phyloP scores from a whole-genome alignment of 2,329 filamentous ascomycete genomes.

The Amauroascus verrucosus region DNA sequence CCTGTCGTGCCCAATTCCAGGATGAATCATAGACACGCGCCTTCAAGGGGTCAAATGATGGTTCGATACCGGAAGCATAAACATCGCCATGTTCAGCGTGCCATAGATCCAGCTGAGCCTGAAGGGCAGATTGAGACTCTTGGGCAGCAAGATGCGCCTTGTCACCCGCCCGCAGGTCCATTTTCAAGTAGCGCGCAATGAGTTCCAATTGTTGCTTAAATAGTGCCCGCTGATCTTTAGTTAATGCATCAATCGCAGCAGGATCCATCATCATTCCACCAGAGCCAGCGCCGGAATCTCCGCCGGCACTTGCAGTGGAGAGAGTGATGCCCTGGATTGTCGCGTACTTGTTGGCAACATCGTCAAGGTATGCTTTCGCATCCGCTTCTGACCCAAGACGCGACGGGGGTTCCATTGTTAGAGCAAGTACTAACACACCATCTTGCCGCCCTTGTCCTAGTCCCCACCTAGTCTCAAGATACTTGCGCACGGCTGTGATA shows the following conservation, averaged over 20 bases:
- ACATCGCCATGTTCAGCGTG: conserved; percentile 90
- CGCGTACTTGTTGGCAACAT: conserved; percentile 82
- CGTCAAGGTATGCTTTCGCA: conserved; percentile 85
- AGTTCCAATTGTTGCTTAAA: conserved; percentile 98
- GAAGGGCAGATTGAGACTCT: conserved; percentile 75
- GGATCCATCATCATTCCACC: conserved; percentile 99
- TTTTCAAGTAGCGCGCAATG: conserved; percentile 89
- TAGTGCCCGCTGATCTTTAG: conserved; percentile 87
- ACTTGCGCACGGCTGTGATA: conserved; percentile 90
- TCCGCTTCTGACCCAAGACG: conserved; percentile 84
- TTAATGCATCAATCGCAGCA: conserved; percentile 88
- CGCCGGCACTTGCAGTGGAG: conserved; percentile 59
- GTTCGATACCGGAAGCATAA: conserved; percentile 89
- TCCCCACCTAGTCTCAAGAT: conserved; percentile 89
- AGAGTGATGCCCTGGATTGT: conserved; percentile 71
- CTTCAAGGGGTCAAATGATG: conserved; percentile 85
- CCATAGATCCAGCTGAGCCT: conserved; percentile 92
- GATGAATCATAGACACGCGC: conserved; percentile 94
- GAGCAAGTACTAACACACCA: conserved; percentile 72
- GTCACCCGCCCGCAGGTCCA: conserved; percentile 92
- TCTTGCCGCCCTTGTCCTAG: conserved; percentile 79
- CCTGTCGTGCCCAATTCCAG: conserved; percentile 98
- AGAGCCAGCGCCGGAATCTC: conserved; percentile 59
- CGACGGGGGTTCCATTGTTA: conserved; percentile 84
- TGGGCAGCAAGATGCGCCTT: conserved; percentile 80